Evolutionary conservation across 1,284 basidiomycete species (phyloP).

Genomic region (Naganishia cerealis): DNA sequence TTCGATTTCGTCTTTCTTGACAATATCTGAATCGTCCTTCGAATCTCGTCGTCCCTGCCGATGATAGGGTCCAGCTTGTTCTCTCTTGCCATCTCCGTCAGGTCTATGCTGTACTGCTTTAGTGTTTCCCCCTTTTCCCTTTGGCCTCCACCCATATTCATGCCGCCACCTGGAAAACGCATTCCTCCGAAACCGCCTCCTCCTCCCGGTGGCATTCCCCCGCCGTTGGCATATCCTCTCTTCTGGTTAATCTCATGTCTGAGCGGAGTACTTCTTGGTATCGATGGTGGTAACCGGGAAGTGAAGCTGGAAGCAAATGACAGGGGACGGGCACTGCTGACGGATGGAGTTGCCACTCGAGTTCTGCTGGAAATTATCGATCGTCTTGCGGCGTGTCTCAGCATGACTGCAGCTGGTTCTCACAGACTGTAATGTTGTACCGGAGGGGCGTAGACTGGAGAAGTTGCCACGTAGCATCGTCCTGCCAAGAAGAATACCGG

Average conservation of each 20-base stretch:
- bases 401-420: background rate
- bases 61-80: slow-evolving; percentile 89
- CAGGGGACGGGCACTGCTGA: slow-evolving; percentile 6
- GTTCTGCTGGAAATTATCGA: background rate
- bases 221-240: slow-evolving; percentile 26
- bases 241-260: background rate
- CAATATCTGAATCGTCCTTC: slow-evolving; percentile 76
- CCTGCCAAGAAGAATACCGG: no score
- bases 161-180: slow-evolving; percentile 42
- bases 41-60: slow-evolving; percentile 86
- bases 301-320: background rate
- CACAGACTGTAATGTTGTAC: no score
- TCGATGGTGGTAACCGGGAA: background rate
- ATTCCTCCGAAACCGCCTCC: slow-evolving; percentile 41
- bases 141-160: slow-evolving; percentile 38
- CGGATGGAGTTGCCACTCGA: background rate
- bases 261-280: background rate
- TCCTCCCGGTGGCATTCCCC: slow-evolving; percentile 35
- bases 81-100: slow-evolving; percentile 76
- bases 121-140: slow-evolving; percentile 73
- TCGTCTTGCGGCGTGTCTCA: slow-evolving; percentile 5
- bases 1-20: slow-evolving; percentile 82
- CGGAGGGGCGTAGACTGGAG: background rate
- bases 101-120: slow-evolving; percentile 79
- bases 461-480: background rate